Evolutionary conservation across 768 basidiomycete species (phyloP).

Genomic region (Pseudohyphozyma bogoriensis): DNA sequence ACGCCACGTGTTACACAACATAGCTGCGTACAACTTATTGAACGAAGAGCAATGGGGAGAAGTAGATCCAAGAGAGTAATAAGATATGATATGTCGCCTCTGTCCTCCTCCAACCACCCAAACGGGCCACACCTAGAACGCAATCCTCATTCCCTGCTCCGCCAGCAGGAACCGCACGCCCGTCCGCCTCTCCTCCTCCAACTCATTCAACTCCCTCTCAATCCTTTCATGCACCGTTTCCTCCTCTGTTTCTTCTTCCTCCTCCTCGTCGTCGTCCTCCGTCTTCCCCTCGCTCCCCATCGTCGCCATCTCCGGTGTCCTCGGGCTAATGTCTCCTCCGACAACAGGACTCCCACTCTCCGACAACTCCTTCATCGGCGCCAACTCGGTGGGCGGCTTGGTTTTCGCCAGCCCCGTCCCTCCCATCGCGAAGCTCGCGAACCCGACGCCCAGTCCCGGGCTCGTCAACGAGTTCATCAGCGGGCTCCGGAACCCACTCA

Average conservation of each 20-base stretch:
- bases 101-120: neutral
- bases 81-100: neutral
- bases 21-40: too few species aligned
- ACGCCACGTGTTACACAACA: too few species aligned
- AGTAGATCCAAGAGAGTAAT: neutral
- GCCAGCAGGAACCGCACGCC: slow-evolving; percentile 63
- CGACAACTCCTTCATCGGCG: neutral
- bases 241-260: slow-evolving; percentile 27
- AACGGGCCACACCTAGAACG: slow-evolving; percentile 35
- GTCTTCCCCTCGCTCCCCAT: neutral
- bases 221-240: slow-evolving; percentile 57
- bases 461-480: neutral
- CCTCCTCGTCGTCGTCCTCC: neutral
- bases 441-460: neutral
- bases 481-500: neutral
- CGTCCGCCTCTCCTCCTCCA: slow-evolving; percentile 54
- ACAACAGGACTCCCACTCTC: too few species aligned
- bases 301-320: neutral
- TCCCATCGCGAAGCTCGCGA: neutral
- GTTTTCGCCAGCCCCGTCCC: neutral
- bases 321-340: neutral
- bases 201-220: slow-evolving; percentile 55
- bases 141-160: slow-evolving; percentile 69
- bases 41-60: too few species aligned
- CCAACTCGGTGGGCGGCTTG: neutral